Evolutionary conservation across 2,329 filamentous ascomycete genomes (phyloP).

Genomic region (Verruconis gallopava): DNA sequence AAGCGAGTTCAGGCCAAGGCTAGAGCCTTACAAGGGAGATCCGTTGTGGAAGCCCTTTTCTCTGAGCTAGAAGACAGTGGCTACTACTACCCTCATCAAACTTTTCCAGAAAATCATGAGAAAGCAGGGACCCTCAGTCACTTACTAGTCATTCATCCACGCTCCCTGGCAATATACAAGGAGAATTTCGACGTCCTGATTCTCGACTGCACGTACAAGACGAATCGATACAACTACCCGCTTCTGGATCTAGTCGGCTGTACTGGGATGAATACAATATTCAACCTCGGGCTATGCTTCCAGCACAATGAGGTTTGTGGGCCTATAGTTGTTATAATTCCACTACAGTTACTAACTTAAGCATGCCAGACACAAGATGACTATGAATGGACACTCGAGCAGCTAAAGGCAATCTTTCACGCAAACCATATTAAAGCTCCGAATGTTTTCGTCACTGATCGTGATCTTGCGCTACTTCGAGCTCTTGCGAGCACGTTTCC

Average conservation of each 20-base stretch:
- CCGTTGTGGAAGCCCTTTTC: not conserved
- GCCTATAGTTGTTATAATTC: not conserved
- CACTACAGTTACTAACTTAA: not conserved
- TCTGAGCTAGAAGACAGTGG: not conserved
- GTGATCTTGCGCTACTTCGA: not conserved
- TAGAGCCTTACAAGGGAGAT: not conserved
- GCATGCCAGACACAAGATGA: not conserved
- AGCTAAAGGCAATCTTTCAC: not conserved
- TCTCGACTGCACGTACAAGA: not conserved
- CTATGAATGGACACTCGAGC: not conserved
- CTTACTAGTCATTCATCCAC: not conserved
- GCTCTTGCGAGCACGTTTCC: not conserved
- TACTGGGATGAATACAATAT: not conserved
- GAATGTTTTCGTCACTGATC: not conserved
- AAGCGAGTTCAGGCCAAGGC: not conserved
- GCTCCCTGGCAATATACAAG: not conserved
- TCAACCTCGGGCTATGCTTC: not conserved
- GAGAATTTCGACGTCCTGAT: not conserved
- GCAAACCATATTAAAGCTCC: not conserved
- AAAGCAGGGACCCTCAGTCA: not conserved
- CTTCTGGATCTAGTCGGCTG: not conserved
- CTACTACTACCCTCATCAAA: not conserved
- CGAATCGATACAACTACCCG: not conserved
- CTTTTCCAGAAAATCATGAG: not conserved
- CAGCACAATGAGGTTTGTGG: slow-evolving; percentile 1